These are phyloP conservation scores for Raffaelea ambrosiae DNA, from an alignment of 2,329 filamentous ascomycete genomes.

Conservation along the genomic window DNA sequence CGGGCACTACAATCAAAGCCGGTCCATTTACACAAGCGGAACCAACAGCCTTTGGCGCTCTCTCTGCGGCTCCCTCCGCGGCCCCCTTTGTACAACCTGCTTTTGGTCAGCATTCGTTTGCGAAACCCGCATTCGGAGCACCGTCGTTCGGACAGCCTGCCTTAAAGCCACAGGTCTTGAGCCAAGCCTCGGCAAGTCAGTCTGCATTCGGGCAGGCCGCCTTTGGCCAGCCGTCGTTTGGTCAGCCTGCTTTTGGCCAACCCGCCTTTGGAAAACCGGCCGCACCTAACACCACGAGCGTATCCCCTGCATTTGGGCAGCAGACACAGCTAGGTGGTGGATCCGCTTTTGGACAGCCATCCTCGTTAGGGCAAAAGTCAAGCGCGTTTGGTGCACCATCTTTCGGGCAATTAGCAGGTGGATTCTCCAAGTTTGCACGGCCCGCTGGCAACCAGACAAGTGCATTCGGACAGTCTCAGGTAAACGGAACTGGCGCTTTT, in stretches of 20 bases:
- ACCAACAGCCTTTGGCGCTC: too few species aligned
- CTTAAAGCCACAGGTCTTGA: too few species aligned
- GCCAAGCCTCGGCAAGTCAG: slow-evolving; percentile 22
- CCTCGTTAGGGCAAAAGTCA: slow-evolving; percentile 21
- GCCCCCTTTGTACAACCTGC: too few species aligned
- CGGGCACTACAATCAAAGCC: too few species aligned
- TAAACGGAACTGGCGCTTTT: slow-evolving; percentile 15
- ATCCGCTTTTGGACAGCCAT: slow-evolving; percentile 22
- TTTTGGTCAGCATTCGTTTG: too few species aligned
- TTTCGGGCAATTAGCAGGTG: neutral
- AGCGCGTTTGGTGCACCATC: slow-evolving; percentile 23
- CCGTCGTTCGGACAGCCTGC: neutral
- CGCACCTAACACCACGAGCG: neutral
- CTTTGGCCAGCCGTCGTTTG: slow-evolving; percentile 31
- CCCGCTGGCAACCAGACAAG: slow-evolving; percentile 16
- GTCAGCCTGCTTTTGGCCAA: slow-evolving; percentile 27
- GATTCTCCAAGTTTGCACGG: slow-evolving; percentile 19
- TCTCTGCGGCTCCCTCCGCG: too few species aligned
- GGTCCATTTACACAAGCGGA: too few species aligned
- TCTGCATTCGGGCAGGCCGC: slow-evolving; percentile 23
- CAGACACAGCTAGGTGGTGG: slow-evolving; percentile 13
- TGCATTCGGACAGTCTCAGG: slow-evolving; percentile 17
- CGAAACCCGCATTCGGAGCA: slow-evolving; percentile 9
- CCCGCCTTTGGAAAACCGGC: slow-evolving; percentile 18
- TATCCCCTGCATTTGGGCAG: slow-evolving; percentile 11